Evolutionary conservation across 805 yeast genomes (phyloP).

Genomic region (Wickerhamomyces hampshirensis): DNA sequence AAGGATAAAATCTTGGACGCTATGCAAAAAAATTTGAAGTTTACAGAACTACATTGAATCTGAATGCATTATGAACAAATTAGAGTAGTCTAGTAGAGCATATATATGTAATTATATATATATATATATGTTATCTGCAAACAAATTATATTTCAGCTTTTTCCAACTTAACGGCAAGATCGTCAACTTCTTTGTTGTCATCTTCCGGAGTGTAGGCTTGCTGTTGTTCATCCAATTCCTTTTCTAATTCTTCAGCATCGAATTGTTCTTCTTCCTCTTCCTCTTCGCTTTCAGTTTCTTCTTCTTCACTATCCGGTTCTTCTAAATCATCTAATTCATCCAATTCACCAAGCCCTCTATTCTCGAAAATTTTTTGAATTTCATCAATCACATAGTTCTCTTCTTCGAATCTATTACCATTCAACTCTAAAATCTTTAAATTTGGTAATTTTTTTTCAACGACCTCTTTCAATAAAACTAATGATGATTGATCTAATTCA

Average conservation of each 20-base stretch:
- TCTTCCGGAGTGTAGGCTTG: constrained; percentile 38
- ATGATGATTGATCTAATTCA: constrained; percentile 67
- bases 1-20: constrained; percentile 53
- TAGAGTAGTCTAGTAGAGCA: neutral
- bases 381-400: constrained; percentile 67
- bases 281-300: constrained; percentile 38
- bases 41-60: constrained; percentile 10
- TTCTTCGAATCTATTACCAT: constrained; percentile 91
- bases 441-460: constrained; percentile 52
- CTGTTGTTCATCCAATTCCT: constrained; percentile 37
- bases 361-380: constrained; percentile 59
- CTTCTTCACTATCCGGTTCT: constrained; percentile 64
- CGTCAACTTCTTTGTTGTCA: constrained; percentile 45
- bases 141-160: constrained; percentile 39
- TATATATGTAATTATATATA: neutral
- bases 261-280: constrained; percentile 38
- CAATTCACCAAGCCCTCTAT: constrained; percentile 73
- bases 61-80: too few species aligned
- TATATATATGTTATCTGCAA: too few species aligned
- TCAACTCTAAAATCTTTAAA: constrained; percentile 69
- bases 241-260: constrained; percentile 16
- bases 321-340: constrained; percentile 96
- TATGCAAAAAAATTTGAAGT: constrained; percentile 31
- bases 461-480: constrained; percentile 53
- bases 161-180: constrained; percentile 55